Percentiles rank a stretch among this genome's conserved stretches.
These are phyloP conservation scores for Tillandsia fasciculata DNA, from an alignment of 176 grass and related monocot genomes.

Conservation along the genomic window DNA sequence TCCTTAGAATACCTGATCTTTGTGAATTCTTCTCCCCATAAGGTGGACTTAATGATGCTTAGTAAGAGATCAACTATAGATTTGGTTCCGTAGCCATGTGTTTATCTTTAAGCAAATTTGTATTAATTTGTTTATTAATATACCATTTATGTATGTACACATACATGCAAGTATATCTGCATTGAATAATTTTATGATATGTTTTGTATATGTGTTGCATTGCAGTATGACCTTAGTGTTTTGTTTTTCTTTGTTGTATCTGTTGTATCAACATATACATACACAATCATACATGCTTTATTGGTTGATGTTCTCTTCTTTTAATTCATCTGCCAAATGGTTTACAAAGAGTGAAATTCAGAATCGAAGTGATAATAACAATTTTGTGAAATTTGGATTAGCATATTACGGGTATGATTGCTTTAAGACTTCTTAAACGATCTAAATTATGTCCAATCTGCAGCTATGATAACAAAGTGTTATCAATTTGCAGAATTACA, in stretches of 20 bases:
- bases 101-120: too few relatives aligned
- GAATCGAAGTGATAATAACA: background rate
- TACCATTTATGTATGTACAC: too few relatives aligned
- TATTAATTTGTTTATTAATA: too few relatives aligned
- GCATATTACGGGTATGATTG: background rate
- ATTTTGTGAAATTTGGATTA: background rate
- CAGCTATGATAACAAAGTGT: background rate
- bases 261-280: background rate
- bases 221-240: background rate
- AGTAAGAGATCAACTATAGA: background rate
- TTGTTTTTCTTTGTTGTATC: background rate
- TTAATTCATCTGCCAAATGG: background rate
- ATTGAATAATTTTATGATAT: background rate
- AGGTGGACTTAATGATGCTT: background rate
- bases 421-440: background rate
- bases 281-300: background rate
- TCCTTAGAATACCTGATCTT: background rate
- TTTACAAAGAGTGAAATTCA: background rate
- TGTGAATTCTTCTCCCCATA: background rate
- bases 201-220: background rate
- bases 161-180: background rate
- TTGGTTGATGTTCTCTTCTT: background rate
- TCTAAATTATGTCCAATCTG: too few relatives aligned
- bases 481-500: conserved; percentile 55
- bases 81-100: too few relatives aligned